Evolutionary conservation across 768 basidiomycete species (phyloP).

Genomic region (Hygrocybe coccinea): DNA sequence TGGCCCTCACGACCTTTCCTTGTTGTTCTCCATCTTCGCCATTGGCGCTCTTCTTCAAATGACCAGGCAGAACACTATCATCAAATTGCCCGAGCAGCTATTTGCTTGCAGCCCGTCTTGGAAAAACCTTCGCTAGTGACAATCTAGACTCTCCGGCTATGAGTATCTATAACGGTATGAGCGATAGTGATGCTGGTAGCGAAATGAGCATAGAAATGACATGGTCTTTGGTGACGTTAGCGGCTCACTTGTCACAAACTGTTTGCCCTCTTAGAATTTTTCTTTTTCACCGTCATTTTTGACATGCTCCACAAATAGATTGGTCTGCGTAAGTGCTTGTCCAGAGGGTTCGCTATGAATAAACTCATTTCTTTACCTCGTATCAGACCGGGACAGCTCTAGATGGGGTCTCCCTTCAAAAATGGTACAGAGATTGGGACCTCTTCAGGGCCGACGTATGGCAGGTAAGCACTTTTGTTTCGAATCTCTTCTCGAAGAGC

Average conservation of each 20-base stretch:
- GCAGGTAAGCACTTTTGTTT: too few relatives aligned
- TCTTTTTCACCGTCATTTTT: not conserved
- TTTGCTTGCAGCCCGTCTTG: slow-evolving; percentile 63
- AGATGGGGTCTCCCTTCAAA: slow-evolving; percentile 59
- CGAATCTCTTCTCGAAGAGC: slow-evolving; percentile 43
- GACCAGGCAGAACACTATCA: slow-evolving; percentile 59
- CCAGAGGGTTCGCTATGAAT: too few relatives aligned
- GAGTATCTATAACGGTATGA: slow-evolving; percentile 71
- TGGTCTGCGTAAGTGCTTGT: slow-evolving; percentile 59
- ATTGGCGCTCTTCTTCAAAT: slow-evolving; percentile 44
- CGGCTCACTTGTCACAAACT: slow-evolving; percentile 60
- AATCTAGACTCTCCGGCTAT: slow-evolving; percentile 61
- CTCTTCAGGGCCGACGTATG: slow-evolving; percentile 69
- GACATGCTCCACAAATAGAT: slow-evolving; percentile 36
- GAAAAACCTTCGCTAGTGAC: slow-evolving; percentile 69
- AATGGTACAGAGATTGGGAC: slow-evolving; percentile 70
- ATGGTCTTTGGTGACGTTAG: slow-evolving; percentile 62
- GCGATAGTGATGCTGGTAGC: slow-evolving; percentile 39
- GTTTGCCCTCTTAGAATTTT: slow-evolving; percentile 36
- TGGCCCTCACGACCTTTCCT: slow-evolving; percentile 43
- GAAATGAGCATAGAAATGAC: slow-evolving; percentile 72
- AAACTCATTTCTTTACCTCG: not conserved
- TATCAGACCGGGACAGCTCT: slow-evolving; percentile 57
- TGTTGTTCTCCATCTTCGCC: slow-evolving; percentile 48
- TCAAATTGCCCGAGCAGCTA: slow-evolving; percentile 58